These are phyloP conservation scores for Agmasoma carcini DNA, from an alignment of 371 early-diverging fungal genomes.

Conservation along the genomic window DNA sequence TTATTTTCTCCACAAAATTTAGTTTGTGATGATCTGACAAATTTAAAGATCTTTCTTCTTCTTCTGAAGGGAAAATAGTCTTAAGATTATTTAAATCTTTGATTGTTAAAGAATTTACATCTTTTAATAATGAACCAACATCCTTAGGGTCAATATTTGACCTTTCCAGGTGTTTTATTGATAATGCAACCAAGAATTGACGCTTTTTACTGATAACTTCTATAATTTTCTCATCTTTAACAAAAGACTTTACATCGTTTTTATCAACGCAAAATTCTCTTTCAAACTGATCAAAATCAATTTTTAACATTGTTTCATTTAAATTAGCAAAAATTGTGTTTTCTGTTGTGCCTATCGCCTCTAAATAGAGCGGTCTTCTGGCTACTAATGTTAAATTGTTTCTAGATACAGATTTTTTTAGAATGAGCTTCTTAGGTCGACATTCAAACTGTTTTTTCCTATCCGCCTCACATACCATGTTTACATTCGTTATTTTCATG, in stretches of 20 bases:
- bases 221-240: background rate
- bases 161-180: slow-evolving; percentile 26
- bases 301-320: background rate
- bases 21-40: background rate
- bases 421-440: background rate
- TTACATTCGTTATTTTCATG: background rate
- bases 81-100: slow-evolving; percentile 25
- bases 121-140: slow-evolving; percentile 11
- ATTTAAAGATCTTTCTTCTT: slow-evolving; percentile 14
- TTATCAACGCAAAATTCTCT: slow-evolving; percentile 22
- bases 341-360: slow-evolving; percentile 1
- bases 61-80: slow-evolving; percentile 14
- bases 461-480: background rate
- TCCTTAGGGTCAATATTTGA: slow-evolving; percentile 23
- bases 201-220: slow-evolving; percentile 2
- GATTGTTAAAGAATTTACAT: slow-evolving; percentile 9
- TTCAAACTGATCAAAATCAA: slow-evolving; percentile 32
- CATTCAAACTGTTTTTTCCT: background rate
- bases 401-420: background rate
- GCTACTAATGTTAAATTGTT: slow-evolving; percentile 1
- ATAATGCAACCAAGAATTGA: slow-evolving; percentile 30
- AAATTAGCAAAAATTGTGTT: slow-evolving; percentile 28
- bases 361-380: slow-evolving; percentile 25
- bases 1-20: slow-evolving; percentile 15
- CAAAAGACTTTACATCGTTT: background rate